Conservation (phyloP, 2,329 filamentous ascomycete genomes). For the Dothideomycetes sp. region DNA sequence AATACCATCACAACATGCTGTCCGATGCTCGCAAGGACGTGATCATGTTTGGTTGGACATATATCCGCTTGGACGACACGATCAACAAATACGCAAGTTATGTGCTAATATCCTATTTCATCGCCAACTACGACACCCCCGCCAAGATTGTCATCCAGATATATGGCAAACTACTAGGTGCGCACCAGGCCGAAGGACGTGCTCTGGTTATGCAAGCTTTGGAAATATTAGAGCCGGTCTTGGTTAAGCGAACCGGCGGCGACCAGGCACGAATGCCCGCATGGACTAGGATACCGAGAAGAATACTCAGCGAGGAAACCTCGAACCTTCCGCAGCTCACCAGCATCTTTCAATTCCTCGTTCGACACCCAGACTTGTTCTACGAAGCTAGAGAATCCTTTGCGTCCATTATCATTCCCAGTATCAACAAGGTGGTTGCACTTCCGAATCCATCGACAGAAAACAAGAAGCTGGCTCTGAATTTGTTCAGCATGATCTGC, state of each 20-base stretch:
- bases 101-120: conserved; percentile 94
- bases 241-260: conserved; percentile 70
- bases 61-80: conserved; percentile 94
- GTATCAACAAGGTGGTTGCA: conserved; percentile 75
- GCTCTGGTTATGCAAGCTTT: conserved; percentile 87
- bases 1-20: conserved; percentile 80
- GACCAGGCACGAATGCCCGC: conserved; percentile 59
- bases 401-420: conserved; percentile 75
- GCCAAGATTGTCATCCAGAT: conserved; percentile 93
- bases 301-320: conserved; percentile 86
- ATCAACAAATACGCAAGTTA: conserved; percentile 99
- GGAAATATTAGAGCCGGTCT: conserved; percentile 86
- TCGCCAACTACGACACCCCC: conserved; percentile 91
- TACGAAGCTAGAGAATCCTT: conserved; percentile 93
- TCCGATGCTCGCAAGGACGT: conserved; percentile 93
- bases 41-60: conserved; percentile 98
- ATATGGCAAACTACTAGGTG: conserved; percentile 80
- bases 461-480: conserved; percentile 80
- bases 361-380: conserved; percentile 84
- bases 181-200: conserved; percentile 89
- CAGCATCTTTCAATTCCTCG: conserved; percentile 94
- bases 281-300: conserved; percentile 83
- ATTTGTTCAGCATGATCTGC: conserved; percentile 84
- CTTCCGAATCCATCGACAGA: conserved; percentile 80
- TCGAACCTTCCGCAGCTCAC: conserved; percentile 93